Evolutionary conservation across 202 grass and related monocot species (phyloP).

Genomic region (Panicum virgatum): DNA sequence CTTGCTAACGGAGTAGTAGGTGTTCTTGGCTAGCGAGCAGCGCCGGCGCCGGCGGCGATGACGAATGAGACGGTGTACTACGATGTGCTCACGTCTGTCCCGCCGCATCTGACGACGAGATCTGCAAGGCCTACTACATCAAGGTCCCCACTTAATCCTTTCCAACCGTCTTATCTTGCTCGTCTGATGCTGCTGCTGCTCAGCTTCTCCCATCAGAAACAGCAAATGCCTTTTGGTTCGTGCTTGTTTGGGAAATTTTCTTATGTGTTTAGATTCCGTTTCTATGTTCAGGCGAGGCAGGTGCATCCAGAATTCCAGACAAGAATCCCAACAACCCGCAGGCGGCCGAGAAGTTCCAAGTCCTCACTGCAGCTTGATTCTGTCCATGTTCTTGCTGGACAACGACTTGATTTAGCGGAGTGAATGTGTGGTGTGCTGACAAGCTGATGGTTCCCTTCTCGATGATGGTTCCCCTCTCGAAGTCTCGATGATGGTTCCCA

Average conservation of each 20-base stretch:
- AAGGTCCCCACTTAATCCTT: conserved; percentile 45
- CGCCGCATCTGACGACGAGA: conserved; percentile 78
- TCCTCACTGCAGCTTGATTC: background rate
- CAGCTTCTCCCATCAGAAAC: background rate
- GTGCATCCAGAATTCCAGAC: conserved; percentile 97
- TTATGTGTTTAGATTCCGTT: background rate
- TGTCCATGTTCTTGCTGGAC: background rate
- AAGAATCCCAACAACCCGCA: conserved; percentile 86
- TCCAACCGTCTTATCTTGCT: background rate
- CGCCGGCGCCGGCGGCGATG: conserved; percentile 40
- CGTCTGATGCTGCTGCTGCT: background rate
- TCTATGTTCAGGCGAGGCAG: conserved; percentile 71
- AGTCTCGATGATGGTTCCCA: too few relatives aligned
- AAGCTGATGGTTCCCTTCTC: conserved; percentile 17
- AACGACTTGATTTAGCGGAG: background rate
- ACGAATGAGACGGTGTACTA: conserved; percentile 97
- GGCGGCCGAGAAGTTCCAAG: conserved; percentile 90
- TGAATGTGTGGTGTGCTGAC: background rate
- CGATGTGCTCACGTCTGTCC: conserved; percentile 74
- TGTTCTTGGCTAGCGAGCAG: conserved; percentile 35
- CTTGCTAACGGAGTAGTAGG: background rate
- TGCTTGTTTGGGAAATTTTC: background rate
- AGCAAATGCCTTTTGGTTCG: conserved; percentile 8
- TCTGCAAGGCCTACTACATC: conserved; percentile 95
- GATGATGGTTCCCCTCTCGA: too few relatives aligned